These are phyloP conservation scores for Nakaseomyces nivariensis DNA, from an alignment of 1,139 yeast species.

Conservation along the genomic window DNA sequence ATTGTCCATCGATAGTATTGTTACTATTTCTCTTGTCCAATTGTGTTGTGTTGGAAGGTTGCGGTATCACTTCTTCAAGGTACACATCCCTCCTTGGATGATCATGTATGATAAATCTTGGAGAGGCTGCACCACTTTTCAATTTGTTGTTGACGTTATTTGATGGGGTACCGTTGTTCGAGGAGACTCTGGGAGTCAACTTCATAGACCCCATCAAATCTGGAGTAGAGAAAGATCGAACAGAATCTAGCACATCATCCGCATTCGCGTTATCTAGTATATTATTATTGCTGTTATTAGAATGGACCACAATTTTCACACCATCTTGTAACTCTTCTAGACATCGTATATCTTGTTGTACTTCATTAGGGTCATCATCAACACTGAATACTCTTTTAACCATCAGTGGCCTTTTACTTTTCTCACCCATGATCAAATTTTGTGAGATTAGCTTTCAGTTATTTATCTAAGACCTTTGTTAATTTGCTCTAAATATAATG, in stretches of 20 bases:
- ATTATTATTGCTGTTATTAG: constrained; percentile 10
- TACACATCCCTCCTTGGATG: constrained; percentile 21
- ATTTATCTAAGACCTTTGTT: not conserved
- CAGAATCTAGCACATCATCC: not conserved
- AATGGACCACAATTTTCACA: constrained; percentile 34
- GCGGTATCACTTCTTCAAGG: not conserved
- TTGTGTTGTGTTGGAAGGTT: not conserved
- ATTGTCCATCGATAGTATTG: constrained; percentile 15
- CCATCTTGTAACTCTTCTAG: constrained; percentile 69
- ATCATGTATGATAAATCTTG: constrained; percentile 1
- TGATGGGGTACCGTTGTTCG: not conserved
- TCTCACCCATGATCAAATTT: constrained; percentile 3
- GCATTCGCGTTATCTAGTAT: not conserved
- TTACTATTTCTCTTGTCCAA: not conserved
- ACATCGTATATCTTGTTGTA: constrained; percentile 51
- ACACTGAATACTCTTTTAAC: constrained; percentile 47
- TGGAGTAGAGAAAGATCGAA: not conserved
- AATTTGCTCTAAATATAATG: too few relatives aligned
- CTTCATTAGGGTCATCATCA: constrained; percentile 64
- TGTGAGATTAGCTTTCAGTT: too few relatives aligned
- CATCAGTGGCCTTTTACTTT: constrained; percentile 14
- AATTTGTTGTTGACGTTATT: not conserved
- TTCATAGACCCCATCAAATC: not conserved
- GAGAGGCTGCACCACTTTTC: not conserved
- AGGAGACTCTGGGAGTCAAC: not conserved